These are phyloP conservation scores for Rhodotorula sp. DNA, from an alignment of 1,284 basidiomycete species.

Conservation along the genomic window DNA sequence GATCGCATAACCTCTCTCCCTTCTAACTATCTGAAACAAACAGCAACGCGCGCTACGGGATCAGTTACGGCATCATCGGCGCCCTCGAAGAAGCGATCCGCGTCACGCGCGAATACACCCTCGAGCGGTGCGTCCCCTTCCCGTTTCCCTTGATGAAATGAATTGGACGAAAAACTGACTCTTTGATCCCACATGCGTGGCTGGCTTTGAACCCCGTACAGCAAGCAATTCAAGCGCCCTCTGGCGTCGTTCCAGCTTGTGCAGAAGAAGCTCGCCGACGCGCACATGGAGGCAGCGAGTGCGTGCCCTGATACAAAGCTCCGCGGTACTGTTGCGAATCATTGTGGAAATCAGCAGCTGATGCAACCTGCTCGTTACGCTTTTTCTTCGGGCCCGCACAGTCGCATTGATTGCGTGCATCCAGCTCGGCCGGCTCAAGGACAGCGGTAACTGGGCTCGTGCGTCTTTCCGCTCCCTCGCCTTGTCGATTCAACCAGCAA, in stretches of 20 bases:
- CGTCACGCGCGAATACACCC: slow-evolving; percentile 75
- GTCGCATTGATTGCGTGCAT: slow-evolving; percentile 45
- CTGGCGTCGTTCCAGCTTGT: slow-evolving; percentile 74
- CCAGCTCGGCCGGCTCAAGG: slow-evolving; percentile 86
- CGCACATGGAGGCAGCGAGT: slow-evolving; percentile 71
- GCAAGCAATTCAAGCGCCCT: slow-evolving; percentile 11
- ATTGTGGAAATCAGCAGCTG: too few species aligned
- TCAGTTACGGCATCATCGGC: slow-evolving; percentile 69
- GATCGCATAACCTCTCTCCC: not conserved
- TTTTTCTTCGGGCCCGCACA: not conserved
- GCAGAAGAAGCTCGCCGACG: slow-evolving; percentile 95
- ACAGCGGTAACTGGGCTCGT: slow-evolving; percentile 66
- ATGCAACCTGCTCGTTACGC: not conserved
- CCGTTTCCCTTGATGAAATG: not conserved
- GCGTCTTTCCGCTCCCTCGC: not conserved
- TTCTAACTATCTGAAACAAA: too few species aligned
- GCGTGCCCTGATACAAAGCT: too few species aligned
- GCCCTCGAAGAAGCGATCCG: slow-evolving; percentile 87
- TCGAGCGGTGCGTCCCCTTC: slow-evolving; percentile 64
- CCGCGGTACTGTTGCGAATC: too few species aligned
- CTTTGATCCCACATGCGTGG: too few species aligned
- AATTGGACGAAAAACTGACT: not conserved
- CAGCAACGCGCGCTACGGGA: slow-evolving; percentile 77
- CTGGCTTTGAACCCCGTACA: not conserved
- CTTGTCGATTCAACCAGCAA: too few species aligned